Evolutionary conservation across 768 basidiomycete genomes (phyloP), one percentile per base, ranked within the genome.

Genomic region (Leccinum rimulosum): DNA sequence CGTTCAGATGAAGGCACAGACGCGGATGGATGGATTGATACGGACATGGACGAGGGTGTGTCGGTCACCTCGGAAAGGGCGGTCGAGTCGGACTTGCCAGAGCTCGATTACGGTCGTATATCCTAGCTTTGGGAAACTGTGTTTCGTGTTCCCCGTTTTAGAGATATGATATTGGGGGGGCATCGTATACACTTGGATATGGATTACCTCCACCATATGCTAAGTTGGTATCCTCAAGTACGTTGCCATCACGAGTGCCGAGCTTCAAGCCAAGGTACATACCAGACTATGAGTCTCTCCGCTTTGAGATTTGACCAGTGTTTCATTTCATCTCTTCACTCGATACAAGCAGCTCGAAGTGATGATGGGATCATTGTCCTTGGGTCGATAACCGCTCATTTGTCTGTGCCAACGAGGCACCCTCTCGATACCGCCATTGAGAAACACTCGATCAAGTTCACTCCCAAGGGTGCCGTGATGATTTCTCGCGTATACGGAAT

Each of bases 11-110:
- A 63, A 3, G 57, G 50, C 6, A 45, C 52, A 38, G 75, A 73
- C 8, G 69, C 15, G 15, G 73, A 73, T 43, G 62, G 15, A 38
- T 79, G 77, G 77, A 67, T 77, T 22, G 77, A 79, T 59, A 79
- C 76, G 45, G 77, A 77, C 60, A 70, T 67, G 43, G 77, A 76
- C 11, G 38, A 47, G 5, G 70, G 68, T 77, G 28, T 55, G 28
- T 60, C 60, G 33, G 62, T 56, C 40, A 52, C 45, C 1, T 66
- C 60, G 14, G 64, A 70, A 54, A 52, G 50, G 31, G 66, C 14
- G 3, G 50, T 68, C 1, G 51, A 61, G 40, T 43, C 57, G 57
- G 45, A 54, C 54, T 55, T 56, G 12, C 60, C 59, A 2, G 57
- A 45, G 6, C 52, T 47, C 0, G 61, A 66, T 51, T 55, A 15